Base-by-base conservation (phyloP, 1,139 yeast species). In the Hemisphaericaspora xylofermentans region DNA sequence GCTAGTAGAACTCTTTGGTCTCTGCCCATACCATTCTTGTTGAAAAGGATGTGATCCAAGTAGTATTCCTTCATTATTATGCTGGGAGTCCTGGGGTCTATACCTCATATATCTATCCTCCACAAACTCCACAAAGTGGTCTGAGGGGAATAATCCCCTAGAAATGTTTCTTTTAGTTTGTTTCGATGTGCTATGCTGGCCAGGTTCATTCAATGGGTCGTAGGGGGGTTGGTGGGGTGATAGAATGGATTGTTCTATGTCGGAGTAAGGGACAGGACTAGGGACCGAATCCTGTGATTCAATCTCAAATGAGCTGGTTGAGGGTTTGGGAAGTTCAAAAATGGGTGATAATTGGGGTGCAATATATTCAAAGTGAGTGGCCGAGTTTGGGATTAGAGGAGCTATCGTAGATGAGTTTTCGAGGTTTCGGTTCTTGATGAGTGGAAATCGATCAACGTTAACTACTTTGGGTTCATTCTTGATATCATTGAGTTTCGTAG, bases 81-180 rank as follows among this genome's bases (percentile, higher is more conserved):
- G 68, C 31, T 74, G 74, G 0, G 80, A 71, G 7, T 63, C 66
- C 4, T 72, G 64, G 2, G 83, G 78, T 42, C 75, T 65, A 78
- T 82, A 80, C 35, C 82, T 60, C 1, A 74, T 57, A 39, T 80
- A 51, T 33, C 77, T 60, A 15, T 75, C 78, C 48, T 80, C 84
- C 76, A 78, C 71, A 36, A 60, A 63, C 10, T 66, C 68, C 24
- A 64, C 59, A 21, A 76, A 59, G 35, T 58, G 52, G 49, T 68
- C 70, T 15, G 54, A 40, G 12, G 48, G 52, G 22, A 57, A 50
- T 10, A 50, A 42, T 32, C 52, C 27, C n/a, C 29, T 27, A 13
- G 9, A 12, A 25, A 39, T 52, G 57, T 21, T 48, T 38, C 6
- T 50, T 39, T 16, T 49, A 44, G 16, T 28, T 31, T 17, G 17